Evolutionary conservation across 306 rosid genomes (phyloP).

Genomic region (Vigna hirtella): DNA sequence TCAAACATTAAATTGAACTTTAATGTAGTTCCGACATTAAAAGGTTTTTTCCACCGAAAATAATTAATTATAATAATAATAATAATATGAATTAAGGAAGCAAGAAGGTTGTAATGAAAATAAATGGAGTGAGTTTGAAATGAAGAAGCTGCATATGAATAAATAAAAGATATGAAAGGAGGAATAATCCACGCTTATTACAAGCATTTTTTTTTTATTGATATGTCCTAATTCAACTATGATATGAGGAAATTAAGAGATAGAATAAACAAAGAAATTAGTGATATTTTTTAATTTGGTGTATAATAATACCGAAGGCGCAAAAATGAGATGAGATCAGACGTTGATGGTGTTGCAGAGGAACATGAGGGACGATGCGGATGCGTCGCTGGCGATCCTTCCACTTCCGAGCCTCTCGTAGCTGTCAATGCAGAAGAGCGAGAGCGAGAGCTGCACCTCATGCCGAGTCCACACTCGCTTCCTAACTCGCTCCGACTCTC

Average conservation of each 20-base stretch:
- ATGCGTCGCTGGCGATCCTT: constrained; percentile 46
- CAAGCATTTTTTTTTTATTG: constrained; percentile 3
- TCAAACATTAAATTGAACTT: neutral
- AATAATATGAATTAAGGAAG: neutral
- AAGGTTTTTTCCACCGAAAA: too few relatives aligned
- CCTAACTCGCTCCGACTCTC: constrained; percentile 60
- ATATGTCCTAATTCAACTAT: neutral
- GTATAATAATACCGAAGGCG: neutral
- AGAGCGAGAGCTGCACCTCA: constrained; percentile 86
- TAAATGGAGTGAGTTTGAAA: neutral
- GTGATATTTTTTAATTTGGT: neutral
- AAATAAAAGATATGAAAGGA: neutral
- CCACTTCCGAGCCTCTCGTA: constrained; percentile 56
- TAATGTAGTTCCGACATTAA: too few relatives aligned
- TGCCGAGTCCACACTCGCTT: constrained; percentile 70
- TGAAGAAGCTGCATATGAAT: neutral
- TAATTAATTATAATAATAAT: too few relatives aligned
- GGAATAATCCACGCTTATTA: neutral
- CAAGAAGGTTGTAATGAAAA: neutral
- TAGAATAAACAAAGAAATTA: constrained; percentile 31
- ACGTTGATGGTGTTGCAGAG: constrained; percentile 63
- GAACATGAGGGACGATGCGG: constrained; percentile 68
- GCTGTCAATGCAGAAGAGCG: constrained; percentile 74
- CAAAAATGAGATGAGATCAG: constrained; percentile 12
- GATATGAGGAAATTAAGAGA: neutral